phyloP scores from a whole-genome alignment of 352 stramenopile genomes.

The Globisporangium alternatum region DNA sequence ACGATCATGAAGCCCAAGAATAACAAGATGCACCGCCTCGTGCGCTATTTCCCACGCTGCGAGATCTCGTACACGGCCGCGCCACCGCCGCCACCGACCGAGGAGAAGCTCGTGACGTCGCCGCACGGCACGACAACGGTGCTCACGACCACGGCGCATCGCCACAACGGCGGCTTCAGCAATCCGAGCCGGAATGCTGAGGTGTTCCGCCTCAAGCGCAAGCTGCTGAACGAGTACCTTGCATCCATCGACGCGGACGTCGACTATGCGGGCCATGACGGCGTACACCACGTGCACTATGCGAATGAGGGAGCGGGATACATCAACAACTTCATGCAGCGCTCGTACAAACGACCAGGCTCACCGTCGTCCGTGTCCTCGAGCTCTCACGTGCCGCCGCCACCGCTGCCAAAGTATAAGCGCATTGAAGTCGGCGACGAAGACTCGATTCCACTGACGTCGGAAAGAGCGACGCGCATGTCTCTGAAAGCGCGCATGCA shows the following conservation, averaged over 20 bases:
- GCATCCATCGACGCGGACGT: conserved; percentile 18
- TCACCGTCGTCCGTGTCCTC: conserved; percentile 15
- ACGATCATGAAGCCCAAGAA: conserved; percentile 84
- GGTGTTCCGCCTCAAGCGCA: conserved; percentile 66
- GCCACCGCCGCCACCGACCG: conserved; percentile 36
- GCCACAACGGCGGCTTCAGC: conserved; percentile 70
- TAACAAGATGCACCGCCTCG: conserved; percentile 69
- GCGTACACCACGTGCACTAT: not conserved
- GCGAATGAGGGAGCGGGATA: not conserved
- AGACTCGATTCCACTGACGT: conserved; percentile 42
- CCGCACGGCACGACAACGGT: conserved; percentile 51
- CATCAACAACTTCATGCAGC: not conserved
- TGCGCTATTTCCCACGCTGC: conserved; percentile 61
- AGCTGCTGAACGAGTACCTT: conserved; percentile 59
- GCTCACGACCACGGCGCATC: conserved; percentile 35
- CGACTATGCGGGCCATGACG: not conserved
- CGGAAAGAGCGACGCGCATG: conserved; percentile 32
- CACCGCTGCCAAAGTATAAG: conserved; percentile 46
- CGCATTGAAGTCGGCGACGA: conserved; percentile 41
- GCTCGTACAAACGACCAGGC: conserved; percentile 20
- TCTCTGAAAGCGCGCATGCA: conserved; percentile 55
- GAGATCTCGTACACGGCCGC: conserved; percentile 73
- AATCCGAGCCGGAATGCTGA: conserved; percentile 69
- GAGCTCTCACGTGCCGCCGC: conserved; percentile 1
- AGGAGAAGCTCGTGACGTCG: conserved; percentile 57